Evolutionary conservation across 208 protist genomes (phyloP).

Genomic region (Crithidia mellificae): DNA sequence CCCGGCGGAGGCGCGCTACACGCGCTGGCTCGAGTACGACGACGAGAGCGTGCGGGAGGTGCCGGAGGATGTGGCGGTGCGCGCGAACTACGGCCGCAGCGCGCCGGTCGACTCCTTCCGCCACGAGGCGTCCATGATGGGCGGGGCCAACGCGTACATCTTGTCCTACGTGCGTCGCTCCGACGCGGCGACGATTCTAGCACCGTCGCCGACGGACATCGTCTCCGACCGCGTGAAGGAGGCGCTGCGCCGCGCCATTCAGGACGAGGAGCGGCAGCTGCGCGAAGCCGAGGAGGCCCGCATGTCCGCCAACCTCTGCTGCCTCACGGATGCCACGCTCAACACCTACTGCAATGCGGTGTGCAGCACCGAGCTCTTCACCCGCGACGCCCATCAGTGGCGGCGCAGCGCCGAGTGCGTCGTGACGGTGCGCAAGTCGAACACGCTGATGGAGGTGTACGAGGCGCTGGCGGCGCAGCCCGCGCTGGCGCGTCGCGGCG

Average conservation of each 20-base stretch:
- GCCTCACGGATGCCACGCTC: slow-evolving; percentile 62
- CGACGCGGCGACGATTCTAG: slow-evolving; percentile 58
- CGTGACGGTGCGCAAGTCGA: slow-evolving; percentile 57
- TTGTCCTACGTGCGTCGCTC: slow-evolving; percentile 81
- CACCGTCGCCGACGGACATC: slow-evolving; percentile 59
- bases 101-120: slow-evolving; percentile 20
- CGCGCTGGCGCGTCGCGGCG: slow-evolving; percentile 23
- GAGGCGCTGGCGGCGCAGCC: slow-evolving; percentile 45
- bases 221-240: slow-evolving; percentile 65
- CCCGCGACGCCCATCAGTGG: slow-evolving; percentile 34
- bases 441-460: slow-evolving; percentile 51
- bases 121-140: slow-evolving; percentile 23
- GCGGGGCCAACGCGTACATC: slow-evolving; percentile 72
- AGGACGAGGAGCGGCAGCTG: slow-evolving; percentile 53
- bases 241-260: slow-evolving; percentile 47
- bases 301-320: slow-evolving; percentile 42
- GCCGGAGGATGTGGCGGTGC: slow-evolving; percentile 56
- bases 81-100: slow-evolving; percentile 66
- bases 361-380: slow-evolving; percentile 55
- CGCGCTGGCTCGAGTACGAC: slow-evolving; percentile 86
- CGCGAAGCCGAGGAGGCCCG: slow-evolving; percentile 46
- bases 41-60: slow-evolving; percentile 76
- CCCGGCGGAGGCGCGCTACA: slow-evolving; percentile 44
- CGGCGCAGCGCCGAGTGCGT: slow-evolving; percentile 39
- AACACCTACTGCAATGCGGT: slow-evolving; percentile 32